Percentiles rank a stretch among this genome's conserved stretches.
These are phyloP conservation scores for Mortierella sp. DNA, from an alignment of 371 early-diverging fungal genomes.

Conservation along the genomic window DNA sequence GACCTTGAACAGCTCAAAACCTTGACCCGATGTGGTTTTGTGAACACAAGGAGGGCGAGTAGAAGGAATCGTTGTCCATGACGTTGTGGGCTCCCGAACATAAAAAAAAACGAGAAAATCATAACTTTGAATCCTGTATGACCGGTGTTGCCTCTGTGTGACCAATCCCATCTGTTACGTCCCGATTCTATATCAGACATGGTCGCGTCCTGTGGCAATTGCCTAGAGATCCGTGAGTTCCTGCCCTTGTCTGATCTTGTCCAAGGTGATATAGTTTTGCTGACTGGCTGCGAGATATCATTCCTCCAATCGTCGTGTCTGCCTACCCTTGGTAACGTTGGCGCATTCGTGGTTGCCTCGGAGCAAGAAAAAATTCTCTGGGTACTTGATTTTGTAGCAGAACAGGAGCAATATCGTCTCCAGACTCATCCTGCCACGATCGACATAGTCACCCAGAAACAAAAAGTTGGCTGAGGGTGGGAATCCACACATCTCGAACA, in stretches of 20 bases:
- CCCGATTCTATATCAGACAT: not conserved
- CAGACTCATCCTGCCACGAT: slow-evolving; percentile 96
- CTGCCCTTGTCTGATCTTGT: not conserved
- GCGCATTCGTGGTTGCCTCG: slow-evolving; percentile 99
- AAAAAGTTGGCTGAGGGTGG: slow-evolving; percentile 93
- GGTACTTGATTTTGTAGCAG: slow-evolving; percentile 97
- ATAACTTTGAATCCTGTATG: not conserved
- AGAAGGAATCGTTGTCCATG: not conserved
- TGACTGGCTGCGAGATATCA: not conserved
- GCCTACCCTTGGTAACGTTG: slow-evolving; percentile 90
- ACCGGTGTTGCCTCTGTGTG: not conserved
- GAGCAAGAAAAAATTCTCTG: slow-evolving; percentile 96
- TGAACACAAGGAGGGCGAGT: not conserved
- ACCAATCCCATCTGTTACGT: not conserved
- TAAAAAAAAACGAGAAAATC: not conserved
- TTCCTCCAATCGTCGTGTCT: not conserved
- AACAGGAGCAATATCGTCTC: slow-evolving; percentile 96
- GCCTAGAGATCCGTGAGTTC: not conserved
- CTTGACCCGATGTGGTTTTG: not conserved
- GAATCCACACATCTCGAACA: slow-evolving; percentile 95
- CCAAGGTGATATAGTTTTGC: not conserved
- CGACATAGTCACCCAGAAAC: slow-evolving; percentile 99
- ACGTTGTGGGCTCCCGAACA: not conserved
- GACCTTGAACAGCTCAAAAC: not conserved
- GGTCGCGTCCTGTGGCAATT: not conserved